These are phyloP conservation scores for Cucurbita moschata DNA, from an alignment of 306 rosid species.

Conservation along the genomic window DNA sequence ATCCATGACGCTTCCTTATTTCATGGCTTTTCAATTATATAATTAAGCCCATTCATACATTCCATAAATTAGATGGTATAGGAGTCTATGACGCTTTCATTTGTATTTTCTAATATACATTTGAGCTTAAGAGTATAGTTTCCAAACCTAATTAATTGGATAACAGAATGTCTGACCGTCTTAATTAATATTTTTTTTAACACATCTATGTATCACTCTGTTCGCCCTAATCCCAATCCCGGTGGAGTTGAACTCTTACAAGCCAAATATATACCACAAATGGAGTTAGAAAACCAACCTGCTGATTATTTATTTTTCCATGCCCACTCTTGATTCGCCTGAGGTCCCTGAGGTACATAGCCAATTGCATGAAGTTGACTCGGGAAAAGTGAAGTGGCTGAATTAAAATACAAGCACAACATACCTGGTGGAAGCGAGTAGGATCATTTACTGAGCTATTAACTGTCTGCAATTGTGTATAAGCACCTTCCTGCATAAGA, in stretches of 20 bases:
- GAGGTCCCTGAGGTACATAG: slow-evolving; percentile 38
- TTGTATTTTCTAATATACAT: neutral
- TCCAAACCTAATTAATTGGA: neutral
- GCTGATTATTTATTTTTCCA: slow-evolving; percentile 64
- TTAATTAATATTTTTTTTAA: neutral
- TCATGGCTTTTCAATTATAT: neutral
- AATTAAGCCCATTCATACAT: neutral
- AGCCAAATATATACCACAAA: neutral
- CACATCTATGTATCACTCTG: neutral
- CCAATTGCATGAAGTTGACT: slow-evolving; percentile 7
- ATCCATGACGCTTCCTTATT: neutral
- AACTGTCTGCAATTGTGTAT: slow-evolving; percentile 29
- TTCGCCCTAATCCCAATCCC: neutral
- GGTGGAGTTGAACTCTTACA: neutral
- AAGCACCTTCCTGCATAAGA: slow-evolving; percentile 36
- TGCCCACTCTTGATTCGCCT: slow-evolving; percentile 58
- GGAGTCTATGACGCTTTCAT: neutral
- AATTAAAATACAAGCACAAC: neutral
- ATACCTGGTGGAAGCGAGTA: slow-evolving; percentile 40
- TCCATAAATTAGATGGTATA: neutral
- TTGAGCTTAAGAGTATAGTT: neutral
- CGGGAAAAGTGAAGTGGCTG: neutral
- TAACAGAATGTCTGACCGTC: neutral
- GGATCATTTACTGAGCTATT: slow-evolving; percentile 33
- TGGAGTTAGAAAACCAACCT: slow-evolving; percentile 28